These are phyloP conservation scores for Irpex sp. DNA, from an alignment of 1,284 basidiomycete genomes.

Conservation along the genomic window DNA sequence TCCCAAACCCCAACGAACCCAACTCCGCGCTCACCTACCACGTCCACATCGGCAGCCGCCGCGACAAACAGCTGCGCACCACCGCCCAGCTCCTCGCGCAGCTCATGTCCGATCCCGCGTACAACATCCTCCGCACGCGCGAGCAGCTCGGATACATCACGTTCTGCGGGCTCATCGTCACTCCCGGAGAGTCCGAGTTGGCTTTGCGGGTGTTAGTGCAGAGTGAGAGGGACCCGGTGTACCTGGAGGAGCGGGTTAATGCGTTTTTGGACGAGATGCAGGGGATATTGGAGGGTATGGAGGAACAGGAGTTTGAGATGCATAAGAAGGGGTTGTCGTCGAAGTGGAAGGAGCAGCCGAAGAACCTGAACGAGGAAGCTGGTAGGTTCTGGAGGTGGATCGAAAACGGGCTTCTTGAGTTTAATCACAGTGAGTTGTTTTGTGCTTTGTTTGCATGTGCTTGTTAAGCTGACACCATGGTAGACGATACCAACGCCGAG, in stretches of 20 bases:
- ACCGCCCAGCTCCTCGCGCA: conserved; percentile 65
- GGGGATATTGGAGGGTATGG: conserved; percentile 38
- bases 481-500: conserved; percentile 68
- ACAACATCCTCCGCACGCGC: conserved; percentile 91
- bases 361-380: conserved; percentile 68
- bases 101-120: conserved; percentile 87
- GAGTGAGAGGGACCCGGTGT: conserved; percentile 82
- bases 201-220: conserved; percentile 91
- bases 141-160: conserved; percentile 97
- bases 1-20: conserved; percentile 86
- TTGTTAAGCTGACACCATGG: conserved; percentile 8
- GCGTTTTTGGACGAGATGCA: conserved; percentile 78
- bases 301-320: conserved; percentile 52
- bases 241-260: conserved; percentile 88
- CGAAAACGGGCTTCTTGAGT: conserved; percentile 75
- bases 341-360: conserved; percentile 72
- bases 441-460: too few species aligned
- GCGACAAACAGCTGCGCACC: conserved; percentile 56
- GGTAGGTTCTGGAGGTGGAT: conserved; percentile 70
- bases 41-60: conserved; percentile 65
- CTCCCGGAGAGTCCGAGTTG: conserved; percentile 62
- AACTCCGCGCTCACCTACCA: conserved; percentile 87
- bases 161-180: conserved; percentile 49
- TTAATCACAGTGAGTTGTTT: conserved; percentile 46
- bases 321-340: conserved; percentile 55